phyloP scores from a whole-genome alignment of 75 land plant genomes.

The Sequoia sempervirens region DNA sequence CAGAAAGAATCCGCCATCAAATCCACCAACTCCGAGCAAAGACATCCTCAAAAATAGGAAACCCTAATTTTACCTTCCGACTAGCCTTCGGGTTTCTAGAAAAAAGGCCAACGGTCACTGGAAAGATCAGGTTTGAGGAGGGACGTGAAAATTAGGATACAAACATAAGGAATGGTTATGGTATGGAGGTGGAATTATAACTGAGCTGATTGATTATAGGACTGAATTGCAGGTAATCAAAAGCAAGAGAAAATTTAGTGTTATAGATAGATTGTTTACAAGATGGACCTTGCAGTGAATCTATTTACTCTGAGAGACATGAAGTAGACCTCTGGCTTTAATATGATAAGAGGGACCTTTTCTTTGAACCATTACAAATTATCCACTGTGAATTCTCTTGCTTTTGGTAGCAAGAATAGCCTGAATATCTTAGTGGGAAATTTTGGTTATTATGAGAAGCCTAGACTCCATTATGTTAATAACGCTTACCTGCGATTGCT shows the following conservation, averaged over 20 bases:
- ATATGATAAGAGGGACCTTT: neutral
- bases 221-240: neutral
- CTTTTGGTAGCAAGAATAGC: neutral
- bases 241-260: neutral
- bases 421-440: neutral
- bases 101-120: no score
- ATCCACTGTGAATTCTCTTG: neutral
- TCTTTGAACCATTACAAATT: neutral
- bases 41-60: no score
- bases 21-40: no score
- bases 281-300: neutral
- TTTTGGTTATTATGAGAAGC: neutral
- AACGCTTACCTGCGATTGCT: neutral
- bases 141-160: neutral
- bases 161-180: neutral
- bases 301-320: neutral
- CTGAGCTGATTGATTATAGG: neutral
- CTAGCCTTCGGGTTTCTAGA: no score
- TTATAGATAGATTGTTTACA: neutral
- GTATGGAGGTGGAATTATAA: neutral
- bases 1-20: no score
- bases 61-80: no score
- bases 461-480: neutral
- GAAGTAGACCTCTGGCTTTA: neutral
- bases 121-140: no score